Base-by-base conservation (phyloP, 2,329 filamentous ascomycete genomes). In the Pseudofabraea citricarpa region DNA sequence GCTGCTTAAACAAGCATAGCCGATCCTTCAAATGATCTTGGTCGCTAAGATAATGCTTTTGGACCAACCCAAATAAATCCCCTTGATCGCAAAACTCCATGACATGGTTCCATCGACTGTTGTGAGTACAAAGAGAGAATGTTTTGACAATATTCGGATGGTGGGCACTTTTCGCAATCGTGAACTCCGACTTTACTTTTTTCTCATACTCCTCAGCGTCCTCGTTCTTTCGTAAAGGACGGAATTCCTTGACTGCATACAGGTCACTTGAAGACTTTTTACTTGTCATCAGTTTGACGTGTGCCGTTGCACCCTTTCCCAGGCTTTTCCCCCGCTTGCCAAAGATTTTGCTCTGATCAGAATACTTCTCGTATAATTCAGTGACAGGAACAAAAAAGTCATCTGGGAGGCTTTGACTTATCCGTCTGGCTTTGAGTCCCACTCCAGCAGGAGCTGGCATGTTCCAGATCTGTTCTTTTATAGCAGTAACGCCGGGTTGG, bases 51-150 rank as follows among this genome's bases (percentile, higher is more conserved):
- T 94, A 78, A 55, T 85, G 83, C 24, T 77, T 77, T 61, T 83
- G 84, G 51, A 94, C 83, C 10, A 95, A 69, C 49, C 74, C 73
- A 62, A 85, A 91, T 5, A 95, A 69, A 58, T 95, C 90, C 36
- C 90, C 89, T 53, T 88, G 80, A 3, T 79, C 75, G 67, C 90
- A 95, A 62, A 87, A 94, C 61, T 95, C 88, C 90, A 95, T 95
- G 44, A 95, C 87, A 61, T 94, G 87, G 61, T 89, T 90, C 85
- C 87, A 94, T 29, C 84, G 81, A 23, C 79, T 80, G 53, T 82
- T 77, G 53, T 90, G 76, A 12, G 77, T 81, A 67, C 88, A 93
- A 5, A 95, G 72, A 22, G 83, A 79, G 43, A 90, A 68, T 0
- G 87, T 90, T 63, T 88, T 79, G 50, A 95, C 85, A 55, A 95